These are phyloP conservation scores for Termitomyces sp. DNA, from an alignment of 768 basidiomycete species.

Conservation along the genomic window DNA sequence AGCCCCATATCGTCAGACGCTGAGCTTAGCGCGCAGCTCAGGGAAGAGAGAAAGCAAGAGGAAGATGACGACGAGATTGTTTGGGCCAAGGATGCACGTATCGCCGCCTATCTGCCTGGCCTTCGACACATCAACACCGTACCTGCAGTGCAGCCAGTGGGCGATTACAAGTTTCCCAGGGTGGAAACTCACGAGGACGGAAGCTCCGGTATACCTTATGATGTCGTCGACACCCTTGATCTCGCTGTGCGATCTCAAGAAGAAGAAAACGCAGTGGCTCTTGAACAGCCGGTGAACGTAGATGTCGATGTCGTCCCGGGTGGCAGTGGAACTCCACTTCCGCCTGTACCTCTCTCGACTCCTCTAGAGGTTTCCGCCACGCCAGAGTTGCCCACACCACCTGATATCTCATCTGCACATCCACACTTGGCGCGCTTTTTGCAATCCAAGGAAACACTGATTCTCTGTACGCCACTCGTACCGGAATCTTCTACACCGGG, in stretches of 20 bases:
- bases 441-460: constrained; percentile 2
- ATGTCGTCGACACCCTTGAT: not conserved
- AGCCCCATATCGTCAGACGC: constrained; percentile 3
- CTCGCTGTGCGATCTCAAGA: not conserved
- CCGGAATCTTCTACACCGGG: constrained; percentile 9
- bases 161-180: constrained; percentile 15
- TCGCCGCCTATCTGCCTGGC: constrained; percentile 13
- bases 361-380: constrained; percentile 1
- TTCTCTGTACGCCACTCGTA: constrained; percentile 6
- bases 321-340: not conserved
- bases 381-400: no score
- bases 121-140: constrained; percentile 3
- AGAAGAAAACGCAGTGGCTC: not conserved
- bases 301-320: constrained; percentile 1
- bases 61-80: constrained; percentile 12
- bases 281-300: constrained; percentile 5
- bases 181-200: not conserved
- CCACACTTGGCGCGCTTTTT: constrained; percentile 5
- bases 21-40: constrained; percentile 13
- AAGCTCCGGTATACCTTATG: constrained; percentile 6
- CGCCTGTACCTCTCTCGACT: not conserved
- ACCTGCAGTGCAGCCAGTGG: not conserved
- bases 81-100: constrained; percentile 10
- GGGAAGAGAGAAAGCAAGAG: constrained; percentile 12
- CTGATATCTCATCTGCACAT: not conserved